Conservation (phyloP, 1,284 basidiomycete species). For the Apiotrichum siamense region DNA sequence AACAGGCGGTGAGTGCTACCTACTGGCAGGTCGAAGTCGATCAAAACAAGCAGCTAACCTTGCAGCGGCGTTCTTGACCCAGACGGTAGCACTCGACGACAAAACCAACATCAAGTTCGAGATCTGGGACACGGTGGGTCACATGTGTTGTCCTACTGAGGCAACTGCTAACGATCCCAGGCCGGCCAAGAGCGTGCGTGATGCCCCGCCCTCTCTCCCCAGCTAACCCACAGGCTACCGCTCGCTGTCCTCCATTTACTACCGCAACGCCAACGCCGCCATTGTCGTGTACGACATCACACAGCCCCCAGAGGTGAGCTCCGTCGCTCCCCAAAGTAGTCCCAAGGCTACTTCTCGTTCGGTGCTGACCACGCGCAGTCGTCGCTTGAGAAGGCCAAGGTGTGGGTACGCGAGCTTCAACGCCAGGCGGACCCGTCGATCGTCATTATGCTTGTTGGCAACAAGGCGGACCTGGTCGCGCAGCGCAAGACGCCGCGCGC, state of each 20-base stretch:
- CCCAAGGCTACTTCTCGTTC: not conserved
- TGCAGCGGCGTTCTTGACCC: slow-evolving; percentile 88
- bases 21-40: not conserved
- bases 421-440: slow-evolving; percentile 96
- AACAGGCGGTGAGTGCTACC: slow-evolving; percentile 18
- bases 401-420: slow-evolving; percentile 94
- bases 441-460: slow-evolving; percentile 90
- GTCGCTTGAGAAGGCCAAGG: slow-evolving; percentile 88
- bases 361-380: slow-evolving; percentile 36
- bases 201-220: not conserved
- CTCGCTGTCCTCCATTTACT: slow-evolving; percentile 81
- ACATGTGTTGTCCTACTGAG: not conserved
- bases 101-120: slow-evolving; percentile 92
- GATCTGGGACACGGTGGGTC: slow-evolving; percentile 68
- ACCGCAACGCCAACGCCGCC: slow-evolving; percentile 95
- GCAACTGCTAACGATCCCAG: slow-evolving; percentile 19
- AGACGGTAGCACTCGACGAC: slow-evolving; percentile 86
- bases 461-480: slow-evolving; percentile 81
- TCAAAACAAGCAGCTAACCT: slow-evolving; percentile 10
- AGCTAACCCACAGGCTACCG: slow-evolving; percentile 39
- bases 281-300: slow-evolving; percentile 98
- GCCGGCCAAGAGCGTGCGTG: slow-evolving; percentile 47
- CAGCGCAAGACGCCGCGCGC: slow-evolving; percentile 67
- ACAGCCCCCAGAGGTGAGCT: slow-evolving; percentile 50
- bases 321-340: too few species aligned